Base-by-base conservation (phyloP, 73 alveolate genomes). In the Uronychia binucleata region DNA sequence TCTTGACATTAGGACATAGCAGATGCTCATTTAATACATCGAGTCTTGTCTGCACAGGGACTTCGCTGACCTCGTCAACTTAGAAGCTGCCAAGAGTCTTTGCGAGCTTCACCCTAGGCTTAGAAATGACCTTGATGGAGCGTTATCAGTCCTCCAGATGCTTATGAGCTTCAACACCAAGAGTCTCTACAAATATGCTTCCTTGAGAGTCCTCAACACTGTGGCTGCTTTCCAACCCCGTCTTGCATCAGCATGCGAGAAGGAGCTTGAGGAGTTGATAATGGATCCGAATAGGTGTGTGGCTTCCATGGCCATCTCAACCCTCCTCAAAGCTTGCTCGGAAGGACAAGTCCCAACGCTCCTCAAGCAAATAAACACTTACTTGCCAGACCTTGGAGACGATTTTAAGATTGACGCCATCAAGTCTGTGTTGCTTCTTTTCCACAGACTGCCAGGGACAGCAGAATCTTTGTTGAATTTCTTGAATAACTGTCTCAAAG, bases 71-170 rank as follows among this genome's bases (percentile, higher is more conserved):
- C 82, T 94, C 86, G 96, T 96, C 1, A 86, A 78, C 76, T 95
- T 92, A 67, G 99, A 96, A 83, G 98, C 99, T 34, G 91, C 97
- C 58, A 95, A 96, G 85, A 85, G 97, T 31, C 67, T 96, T 74
- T 86, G 97, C 86, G 96, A 90, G 59, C 96, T 93, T 33, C 80
- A 81, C 34, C 78, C 81, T 59, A 0, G 8, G 5, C 75, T 77
- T 80, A 28, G 85, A 78, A 80, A 59, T 31, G 59, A 86, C 83
- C 78, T 75, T 58, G 82, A 86, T 74, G 75, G 90, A 30, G 90
- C 96, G 13, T 82, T 90, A 26, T 87, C 92, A 31, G 90, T 90
- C 26, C 78, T 93, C 30, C 82, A 89, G 31, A 91, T 90, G 74
- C 82, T 93, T 78, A 78, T 93, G 74, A 57, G 85, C 30, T 82